Percentiles rank a stretch among this genome's conserved stretches.
Conservation (phyloP, 352 stramenopile genomes). For the Phytopythium mirpurense region DNA sequence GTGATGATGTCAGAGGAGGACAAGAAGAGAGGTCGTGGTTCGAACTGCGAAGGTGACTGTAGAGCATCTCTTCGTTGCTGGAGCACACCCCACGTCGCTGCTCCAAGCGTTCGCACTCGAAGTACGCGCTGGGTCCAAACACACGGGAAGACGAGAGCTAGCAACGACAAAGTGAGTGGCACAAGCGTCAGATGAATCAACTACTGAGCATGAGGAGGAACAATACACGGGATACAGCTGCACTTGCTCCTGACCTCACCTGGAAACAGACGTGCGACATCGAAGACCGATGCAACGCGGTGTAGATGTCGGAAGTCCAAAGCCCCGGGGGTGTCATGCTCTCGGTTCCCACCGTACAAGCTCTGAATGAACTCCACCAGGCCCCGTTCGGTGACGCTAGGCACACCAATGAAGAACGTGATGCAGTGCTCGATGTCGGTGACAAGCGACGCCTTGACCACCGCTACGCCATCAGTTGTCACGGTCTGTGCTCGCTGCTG, state of each 20-base stretch:
- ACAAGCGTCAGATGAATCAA: too few relatives aligned
- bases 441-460: conserved; percentile 4
- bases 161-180: too few relatives aligned
- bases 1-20: conserved; percentile 37
- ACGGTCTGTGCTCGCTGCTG: background rate
- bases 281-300: conserved; percentile 19
- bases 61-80: conserved; percentile 31
- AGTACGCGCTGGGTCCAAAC: conserved; percentile 55
- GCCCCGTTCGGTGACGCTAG: conserved; percentile 13
- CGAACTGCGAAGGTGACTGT: conserved; percentile 8
- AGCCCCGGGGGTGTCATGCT: background rate
- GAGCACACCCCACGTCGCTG: conserved; percentile 41
- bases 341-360: conserved; percentile 17
- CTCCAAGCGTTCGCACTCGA: conserved; percentile 34
- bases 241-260: conserved; percentile 17
- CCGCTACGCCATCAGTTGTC: background rate
- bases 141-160: conserved; percentile 61
- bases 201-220: too few relatives aligned
- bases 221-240: background rate
- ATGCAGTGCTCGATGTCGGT: conserved; percentile 34
- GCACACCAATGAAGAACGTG: conserved; percentile 39
- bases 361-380: conserved; percentile 16
- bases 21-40: conserved; percentile 15
- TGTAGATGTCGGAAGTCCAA: conserved; percentile 25
- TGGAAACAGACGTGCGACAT: conserved; percentile 49